Evolutionary conservation across 345 rosid genomes (phyloP).

Genomic region (Citrus glauca): DNA sequence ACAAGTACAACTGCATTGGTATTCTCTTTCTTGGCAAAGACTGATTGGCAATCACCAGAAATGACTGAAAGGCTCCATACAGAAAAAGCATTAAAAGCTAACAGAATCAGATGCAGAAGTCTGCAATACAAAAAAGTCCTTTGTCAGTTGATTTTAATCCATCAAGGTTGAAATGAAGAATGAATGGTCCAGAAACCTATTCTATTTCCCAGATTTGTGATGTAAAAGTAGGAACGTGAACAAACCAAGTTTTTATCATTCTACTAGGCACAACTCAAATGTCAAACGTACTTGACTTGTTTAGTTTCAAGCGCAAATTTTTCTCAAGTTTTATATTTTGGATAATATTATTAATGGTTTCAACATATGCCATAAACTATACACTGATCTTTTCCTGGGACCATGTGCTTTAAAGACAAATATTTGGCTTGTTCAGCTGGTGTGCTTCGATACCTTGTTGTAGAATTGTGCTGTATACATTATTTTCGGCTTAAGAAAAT

Average conservation of each 20-base stretch:
- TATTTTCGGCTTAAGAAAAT: background rate
- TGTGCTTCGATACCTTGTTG: background rate
- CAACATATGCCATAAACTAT: too few species aligned
- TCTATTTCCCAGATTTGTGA: background rate
- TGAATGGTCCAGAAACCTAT: background rate
- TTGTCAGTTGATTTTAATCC: slow-evolving; percentile 13
- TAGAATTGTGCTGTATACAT: background rate
- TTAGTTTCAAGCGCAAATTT: background rate
- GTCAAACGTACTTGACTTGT: background rate
- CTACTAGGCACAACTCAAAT: background rate
- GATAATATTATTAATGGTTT: too few species aligned
- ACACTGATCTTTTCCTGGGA: too few species aligned
- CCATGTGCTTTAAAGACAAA: background rate
- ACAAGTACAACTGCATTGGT: slow-evolving; percentile 62
- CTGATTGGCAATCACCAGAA: slow-evolving; percentile 45
- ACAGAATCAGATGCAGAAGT: slow-evolving; percentile 57
- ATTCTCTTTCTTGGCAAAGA: slow-evolving; percentile 63
- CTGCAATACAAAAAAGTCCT: slow-evolving; percentile 34
- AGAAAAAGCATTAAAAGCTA: slow-evolving; percentile 59
- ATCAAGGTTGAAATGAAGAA: background rate
- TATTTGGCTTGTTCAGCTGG: background rate
- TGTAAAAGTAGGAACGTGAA: background rate
- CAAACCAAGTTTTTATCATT: background rate
- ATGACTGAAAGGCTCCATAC: slow-evolving; percentile 47
- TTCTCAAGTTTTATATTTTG: background rate